phyloP scores from a whole-genome alignment of 1,284 basidiomycete species.

The Phylloporus sp. region DNA sequence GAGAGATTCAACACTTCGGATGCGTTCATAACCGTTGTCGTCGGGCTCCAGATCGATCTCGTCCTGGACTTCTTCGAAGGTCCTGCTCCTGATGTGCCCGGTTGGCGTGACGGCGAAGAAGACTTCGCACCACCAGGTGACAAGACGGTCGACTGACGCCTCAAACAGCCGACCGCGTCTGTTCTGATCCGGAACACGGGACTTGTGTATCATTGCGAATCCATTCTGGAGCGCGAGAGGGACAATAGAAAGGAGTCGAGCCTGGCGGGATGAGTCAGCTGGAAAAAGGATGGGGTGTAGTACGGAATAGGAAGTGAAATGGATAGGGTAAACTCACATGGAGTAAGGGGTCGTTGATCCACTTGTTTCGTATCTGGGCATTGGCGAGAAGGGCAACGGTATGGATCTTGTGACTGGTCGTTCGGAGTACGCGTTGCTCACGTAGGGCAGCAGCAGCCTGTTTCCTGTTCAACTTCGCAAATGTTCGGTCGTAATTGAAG shows the following conservation, averaged over 20 bases:
- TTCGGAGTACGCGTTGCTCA: conserved; percentile 72
- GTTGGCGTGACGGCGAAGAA: conserved; percentile 70
- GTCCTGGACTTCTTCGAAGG: conserved; percentile 71
- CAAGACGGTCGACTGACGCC: conserved; percentile 71
- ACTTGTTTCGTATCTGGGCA: conserved; percentile 78
- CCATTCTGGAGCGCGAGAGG: conserved; percentile 80
- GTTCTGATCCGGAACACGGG: conserved; percentile 78
- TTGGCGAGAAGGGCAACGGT: conserved; percentile 81
- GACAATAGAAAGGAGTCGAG: conserved; percentile 82
- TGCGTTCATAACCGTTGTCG: conserved; percentile 65
- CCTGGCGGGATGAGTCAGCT: conserved; percentile 48
- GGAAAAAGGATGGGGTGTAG: conserved; percentile 12
- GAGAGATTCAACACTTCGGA: conserved; percentile 80
- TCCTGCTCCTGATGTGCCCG: conserved; percentile 74
- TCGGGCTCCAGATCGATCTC: conserved; percentile 52
- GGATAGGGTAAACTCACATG: conserved; percentile 75
- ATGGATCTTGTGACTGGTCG: conserved; percentile 88
- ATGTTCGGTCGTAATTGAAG: conserved; percentile 6
- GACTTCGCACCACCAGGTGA: conserved; percentile 80
- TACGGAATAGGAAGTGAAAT: conserved; percentile 27
- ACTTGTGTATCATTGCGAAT: conserved; percentile 81
- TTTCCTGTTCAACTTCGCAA: conserved; percentile 45
- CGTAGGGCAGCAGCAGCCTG: conserved; percentile 46
- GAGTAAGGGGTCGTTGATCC: conserved; percentile 83
- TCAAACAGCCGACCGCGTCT: conserved; percentile 88